Conservation (phyloP, 78 protist genomes). For the Pelomyxa schiedti region DNA sequence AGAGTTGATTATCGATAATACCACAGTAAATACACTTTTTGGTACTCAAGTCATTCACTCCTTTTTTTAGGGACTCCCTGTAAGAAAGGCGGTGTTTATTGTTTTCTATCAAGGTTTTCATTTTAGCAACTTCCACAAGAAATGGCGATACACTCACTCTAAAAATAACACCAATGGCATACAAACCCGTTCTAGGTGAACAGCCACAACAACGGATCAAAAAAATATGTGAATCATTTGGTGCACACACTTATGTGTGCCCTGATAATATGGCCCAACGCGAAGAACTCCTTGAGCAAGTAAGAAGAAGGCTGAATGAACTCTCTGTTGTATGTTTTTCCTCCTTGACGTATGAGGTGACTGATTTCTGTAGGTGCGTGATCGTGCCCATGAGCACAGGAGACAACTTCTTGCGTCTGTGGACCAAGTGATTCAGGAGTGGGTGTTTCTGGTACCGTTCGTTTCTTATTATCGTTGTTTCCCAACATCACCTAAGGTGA, state of each 20-base stretch:
- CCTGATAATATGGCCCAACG: constrained; percentile 62
- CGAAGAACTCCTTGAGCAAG: constrained; percentile 29
- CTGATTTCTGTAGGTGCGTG: neutral
- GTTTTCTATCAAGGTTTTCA: constrained; percentile 79
- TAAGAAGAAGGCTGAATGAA: constrained; percentile 30
- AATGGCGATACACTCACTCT: too few species aligned
- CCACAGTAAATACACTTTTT: too few species aligned
- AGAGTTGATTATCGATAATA: constrained; percentile 33
- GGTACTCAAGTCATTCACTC: too few species aligned
- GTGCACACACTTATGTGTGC: constrained; percentile 63
- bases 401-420: constrained; percentile 20
- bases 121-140: too few species aligned
- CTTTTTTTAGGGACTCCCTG: neutral
- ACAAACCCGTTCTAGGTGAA: too few species aligned
- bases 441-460: constrained; percentile 21
- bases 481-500: constrained; percentile 3
- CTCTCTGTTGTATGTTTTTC: constrained; percentile 2
- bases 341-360: constrained; percentile 17
- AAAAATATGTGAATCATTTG: constrained; percentile 72
- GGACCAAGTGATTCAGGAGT: constrained; percentile 11
- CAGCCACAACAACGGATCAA: constrained; percentile 42
- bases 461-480: neutral
- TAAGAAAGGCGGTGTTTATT: constrained; percentile 59
- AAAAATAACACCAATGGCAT: too few species aligned
- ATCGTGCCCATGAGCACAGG: constrained; percentile 45